Base-by-base conservation (phyloP, 176 grass and related monocot genomes). In the Calamus simplicifolius region DNA sequence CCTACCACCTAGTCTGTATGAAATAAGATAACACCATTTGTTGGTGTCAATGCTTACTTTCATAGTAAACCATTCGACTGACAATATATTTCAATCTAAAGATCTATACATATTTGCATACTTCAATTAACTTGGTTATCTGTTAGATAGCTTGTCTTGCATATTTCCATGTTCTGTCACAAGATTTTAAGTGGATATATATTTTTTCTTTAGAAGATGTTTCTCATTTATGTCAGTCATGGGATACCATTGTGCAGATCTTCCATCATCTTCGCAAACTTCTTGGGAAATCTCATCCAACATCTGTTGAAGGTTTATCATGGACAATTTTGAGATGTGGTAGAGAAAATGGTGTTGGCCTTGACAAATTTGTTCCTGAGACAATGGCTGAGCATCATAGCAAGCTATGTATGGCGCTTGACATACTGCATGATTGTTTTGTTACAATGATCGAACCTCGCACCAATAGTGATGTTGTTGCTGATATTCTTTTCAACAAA, bases 351-450 rank as follows among this genome's bases (percentile, higher is more conserved):
- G 15, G 5, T 48, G 50, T 16, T 53, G 48, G 62, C 23, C 26
- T 59, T 75, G 49, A 18, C 35, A 60, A 83, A 54, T 71, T 56
- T 61, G 49, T 77, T 14, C 48, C 52, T 61, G 73, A 49, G 19
- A 75, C 18, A 54, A 86, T 80, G 68, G 80, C 83, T 29, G n/a
- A 80, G 53, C 73, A 78, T 57, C 69, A 84, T 77, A 48, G 70
- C 35, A 93, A 93, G 17, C 30, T 87, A 50, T 78, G 63, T 43
- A 63, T 81, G 58, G 89, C 84, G 4, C 70, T 80, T 71, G 83
- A 84, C 67, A 74, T 93, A 62, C 78, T 93, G 76, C 68, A 84
- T 59, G 89, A 93, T 68, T 93, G 80, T 59, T 93, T 93, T 69
- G 72, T 93, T 69, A 66, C 89, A 18, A 84, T 93, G 48, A 75